These are phyloP conservation scores for Mycena vulgaris DNA, from an alignment of 768 basidiomycete genomes.

Conservation along the genomic window DNA sequence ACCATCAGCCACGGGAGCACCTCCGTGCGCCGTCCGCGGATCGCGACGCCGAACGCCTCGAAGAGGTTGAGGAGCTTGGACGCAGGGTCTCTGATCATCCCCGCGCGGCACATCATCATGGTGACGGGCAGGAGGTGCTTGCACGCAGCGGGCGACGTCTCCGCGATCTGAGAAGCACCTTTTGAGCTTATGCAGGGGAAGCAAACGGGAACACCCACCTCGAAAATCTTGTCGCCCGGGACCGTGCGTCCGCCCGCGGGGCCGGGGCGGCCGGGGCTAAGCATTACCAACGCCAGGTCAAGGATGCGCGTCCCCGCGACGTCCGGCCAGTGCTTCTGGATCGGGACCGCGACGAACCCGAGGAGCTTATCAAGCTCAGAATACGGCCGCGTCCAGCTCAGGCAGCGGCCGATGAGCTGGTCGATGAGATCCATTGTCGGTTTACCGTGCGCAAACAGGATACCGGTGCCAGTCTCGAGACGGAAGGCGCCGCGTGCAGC, in stretches of 20 bases:
- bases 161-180: slow-evolving; percentile 21
- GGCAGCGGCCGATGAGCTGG: slow-evolving; percentile 10
- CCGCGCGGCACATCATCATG: slow-evolving; percentile 15
- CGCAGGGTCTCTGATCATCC: slow-evolving; percentile 23
- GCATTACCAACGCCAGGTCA: slow-evolving; percentile 20
- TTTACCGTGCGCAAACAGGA: slow-evolving; percentile 23
- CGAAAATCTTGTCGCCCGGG: slow-evolving; percentile 32
- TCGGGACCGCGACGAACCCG: slow-evolving; percentile 7
- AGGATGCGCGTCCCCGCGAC: no score
- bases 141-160: slow-evolving; percentile 30
- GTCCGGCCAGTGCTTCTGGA: slow-evolving; percentile 27
- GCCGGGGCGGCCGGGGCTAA: slow-evolving; percentile 28
- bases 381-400: background rate
- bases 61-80: background rate
- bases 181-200: background rate
- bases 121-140: slow-evolving; percentile 35
- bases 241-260: slow-evolving; percentile 26
- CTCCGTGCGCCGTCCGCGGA: background rate
- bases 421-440: slow-evolving; percentile 10
- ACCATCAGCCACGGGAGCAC: slow-evolving; percentile 21
- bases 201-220: slow-evolving; percentile 1
- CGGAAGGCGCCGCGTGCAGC: background rate
- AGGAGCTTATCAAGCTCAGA: background rate
- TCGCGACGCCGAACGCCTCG: slow-evolving; percentile 26
- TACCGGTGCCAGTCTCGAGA: background rate